Percentiles rank a stretch among this genome's conserved stretches.
phyloP scores from a whole-genome alignment of 83 land plant species.

The Picea abies region DNA sequence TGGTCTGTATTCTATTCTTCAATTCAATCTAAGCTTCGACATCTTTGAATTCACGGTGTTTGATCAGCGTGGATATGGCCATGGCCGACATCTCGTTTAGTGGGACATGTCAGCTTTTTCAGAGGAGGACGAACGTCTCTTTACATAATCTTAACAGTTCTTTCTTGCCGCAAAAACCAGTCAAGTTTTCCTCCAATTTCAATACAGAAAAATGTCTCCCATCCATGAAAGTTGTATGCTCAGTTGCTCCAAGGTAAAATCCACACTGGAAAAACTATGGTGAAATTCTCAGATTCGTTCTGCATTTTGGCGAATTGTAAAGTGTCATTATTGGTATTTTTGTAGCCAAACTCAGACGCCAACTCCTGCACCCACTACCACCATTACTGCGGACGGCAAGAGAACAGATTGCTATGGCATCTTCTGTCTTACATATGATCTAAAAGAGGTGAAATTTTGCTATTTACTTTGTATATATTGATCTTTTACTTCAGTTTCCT shows the following conservation, averaged over 20 bases:
- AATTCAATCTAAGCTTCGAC: too few relatives aligned
- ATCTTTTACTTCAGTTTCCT: too few relatives aligned
- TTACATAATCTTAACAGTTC: background rate
- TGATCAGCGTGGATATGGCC: background rate
- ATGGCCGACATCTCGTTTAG: background rate
- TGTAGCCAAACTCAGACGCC: slow-evolving; percentile 62
- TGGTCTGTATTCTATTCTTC: background rate
- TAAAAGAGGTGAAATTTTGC: slow-evolving; percentile 52
- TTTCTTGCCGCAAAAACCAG: background rate
- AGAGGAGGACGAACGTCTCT: background rate
- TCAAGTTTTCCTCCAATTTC: background rate
- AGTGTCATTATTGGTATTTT: slow-evolving; percentile 4
- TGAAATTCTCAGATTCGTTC: background rate
- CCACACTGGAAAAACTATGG: background rate
- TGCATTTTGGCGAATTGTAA: background rate
- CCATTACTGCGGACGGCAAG: slow-evolving; percentile 18
- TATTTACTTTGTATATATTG: too few relatives aligned
- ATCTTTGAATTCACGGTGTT: background rate
- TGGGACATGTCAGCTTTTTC: background rate
- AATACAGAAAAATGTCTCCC: background rate
- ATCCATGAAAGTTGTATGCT: background rate
- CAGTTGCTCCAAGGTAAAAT: slow-evolving; percentile 7
- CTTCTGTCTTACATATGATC: slow-evolving; percentile 76
- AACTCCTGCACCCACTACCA: slow-evolving; percentile 19
- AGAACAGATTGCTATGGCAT: slow-evolving; percentile 69